Base-by-base conservation (phyloP, 208 protist genomes). In the Herpetomonas muscarum region DNA sequence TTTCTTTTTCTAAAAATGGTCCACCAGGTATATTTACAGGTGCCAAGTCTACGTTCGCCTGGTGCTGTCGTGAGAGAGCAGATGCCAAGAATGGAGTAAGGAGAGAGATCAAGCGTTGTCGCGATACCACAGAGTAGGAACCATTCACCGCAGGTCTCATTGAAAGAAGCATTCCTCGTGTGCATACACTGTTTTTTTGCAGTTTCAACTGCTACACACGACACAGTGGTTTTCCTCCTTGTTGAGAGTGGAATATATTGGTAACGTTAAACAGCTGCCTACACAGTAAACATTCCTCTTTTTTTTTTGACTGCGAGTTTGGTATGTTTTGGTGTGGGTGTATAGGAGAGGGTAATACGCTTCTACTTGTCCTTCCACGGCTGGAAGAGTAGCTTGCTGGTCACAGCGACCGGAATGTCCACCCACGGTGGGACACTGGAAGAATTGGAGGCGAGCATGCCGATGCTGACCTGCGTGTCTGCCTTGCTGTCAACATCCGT, bases 331-430 rank as follows among this genome's bases (percentile, higher is more conserved):
- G 9, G 9, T 17, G 34, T 39, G 10, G 34, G 34, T 39, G 7
- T 39, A 15, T 39, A 15, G 7, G 34, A 39, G 15, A 39, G 15
- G 34, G 7, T 7, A 39, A 15, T 39, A 39, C 34, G 34, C 15
- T 39, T 3, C 6, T 63, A 42, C 50, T 74, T 77, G 56, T 70
- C 70, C 49, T 73, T 84, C 88, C 88, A 92, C 15, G 85, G 89
- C 57, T 91, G 77, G 50, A 87, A 93, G 25, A 96, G 67, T 0
- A 96, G 67, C 24, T 70, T 55, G 47, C 85, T 96, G 1, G 76
- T 39, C 15, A 94, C 78, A 22, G 72, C 64, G 15, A 92, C 83
- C 3, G 90, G 90, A 45, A 96, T 96, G 52, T 96, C 87, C 3
- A 71, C 74, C 60, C 81, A 73, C 36, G 86, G 85, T 19, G 86